phyloP scores from a whole-genome alignment of 352 stramenopile genomes.

The Phytophthora ohioensis region DNA sequence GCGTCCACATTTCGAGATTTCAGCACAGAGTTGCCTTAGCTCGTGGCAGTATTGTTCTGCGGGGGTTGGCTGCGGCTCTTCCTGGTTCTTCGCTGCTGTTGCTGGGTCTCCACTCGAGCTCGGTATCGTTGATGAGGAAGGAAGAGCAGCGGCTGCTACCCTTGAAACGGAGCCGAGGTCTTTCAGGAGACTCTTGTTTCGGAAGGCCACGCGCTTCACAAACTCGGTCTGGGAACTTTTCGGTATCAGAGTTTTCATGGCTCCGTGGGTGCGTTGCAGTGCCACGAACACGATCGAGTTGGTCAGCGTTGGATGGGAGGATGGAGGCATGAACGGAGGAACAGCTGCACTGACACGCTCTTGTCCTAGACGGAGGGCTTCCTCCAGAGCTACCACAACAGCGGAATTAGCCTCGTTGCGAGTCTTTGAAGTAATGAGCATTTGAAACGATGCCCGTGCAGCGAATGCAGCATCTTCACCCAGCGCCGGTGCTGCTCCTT shows the following conservation, averaged over 20 bases:
- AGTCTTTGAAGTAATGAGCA: constrained; percentile 50
- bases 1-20: constrained; percentile 17
- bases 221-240: constrained; percentile 63
- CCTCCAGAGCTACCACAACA: constrained; percentile 34
- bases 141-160: background rate
- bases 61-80: background rate
- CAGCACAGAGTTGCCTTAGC: constrained; percentile 34
- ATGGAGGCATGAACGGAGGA: constrained; percentile 46
- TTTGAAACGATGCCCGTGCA: constrained; percentile 39
- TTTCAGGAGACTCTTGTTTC: constrained; percentile 59
- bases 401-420: constrained; percentile 40
- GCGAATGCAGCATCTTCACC: constrained; percentile 21
- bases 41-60: constrained; percentile 9
- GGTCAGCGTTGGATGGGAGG: constrained; percentile 47
- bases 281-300: constrained; percentile 46
- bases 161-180: constrained; percentile 25
- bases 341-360: constrained; percentile 43
- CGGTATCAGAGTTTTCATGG: constrained; percentile 46
- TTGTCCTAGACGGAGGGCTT: constrained; percentile 44
- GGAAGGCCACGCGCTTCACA: constrained; percentile 49
- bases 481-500: background rate
- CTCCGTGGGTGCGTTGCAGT: constrained; percentile 38
- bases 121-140: background rate
- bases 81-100: background rate
- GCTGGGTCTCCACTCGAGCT: too few relatives aligned